A percentile compares a stretch with the other conserved stretches of the same genome.
phyloP scores from a whole-genome alignment of 2,329 filamentous ascomycete species.

The Apiospora malaysiana region DNA sequence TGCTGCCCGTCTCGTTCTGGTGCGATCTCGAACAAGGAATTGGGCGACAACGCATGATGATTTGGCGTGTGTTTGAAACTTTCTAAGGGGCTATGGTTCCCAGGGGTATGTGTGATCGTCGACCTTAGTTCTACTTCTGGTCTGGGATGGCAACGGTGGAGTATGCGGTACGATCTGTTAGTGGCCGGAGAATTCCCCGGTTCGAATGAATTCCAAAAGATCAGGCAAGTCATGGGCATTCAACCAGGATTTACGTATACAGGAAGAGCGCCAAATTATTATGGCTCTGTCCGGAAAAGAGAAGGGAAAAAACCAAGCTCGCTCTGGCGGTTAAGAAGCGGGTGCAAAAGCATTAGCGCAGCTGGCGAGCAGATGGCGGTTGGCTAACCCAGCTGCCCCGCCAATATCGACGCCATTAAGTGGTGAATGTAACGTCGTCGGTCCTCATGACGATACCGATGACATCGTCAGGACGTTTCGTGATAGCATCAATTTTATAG shows the following conservation, averaged over 20 bases:
- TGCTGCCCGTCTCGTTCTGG: conserved; percentile 5
- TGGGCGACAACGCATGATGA: conserved; percentile 20
- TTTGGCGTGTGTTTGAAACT: conserved; percentile 21
- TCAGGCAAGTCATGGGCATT: background rate
- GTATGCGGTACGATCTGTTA: conserved; percentile 7
- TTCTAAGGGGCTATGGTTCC: conserved; percentile 11
- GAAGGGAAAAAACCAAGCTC: background rate
- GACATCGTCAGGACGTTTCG: background rate
- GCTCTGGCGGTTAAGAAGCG: background rate
- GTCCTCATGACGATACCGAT: background rate
- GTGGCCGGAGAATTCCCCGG: conserved; percentile 10
- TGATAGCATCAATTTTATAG: background rate
- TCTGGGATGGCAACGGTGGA: conserved; percentile 11
- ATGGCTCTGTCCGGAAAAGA: background rate
- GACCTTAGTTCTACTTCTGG: background rate
- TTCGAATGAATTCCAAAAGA: background rate
- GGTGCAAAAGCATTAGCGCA: background rate
- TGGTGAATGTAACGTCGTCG: background rate
- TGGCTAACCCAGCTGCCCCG: background rate
- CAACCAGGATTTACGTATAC: background rate
- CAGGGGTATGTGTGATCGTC: conserved; percentile 20
- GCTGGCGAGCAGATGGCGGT: background rate
- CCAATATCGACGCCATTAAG: background rate
- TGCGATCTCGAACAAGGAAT: conserved; percentile 13
- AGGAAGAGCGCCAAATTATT: background rate